Base-by-base conservation (phyloP, 768 basidiomycete species). In the Trametes gibbosa region DNA sequence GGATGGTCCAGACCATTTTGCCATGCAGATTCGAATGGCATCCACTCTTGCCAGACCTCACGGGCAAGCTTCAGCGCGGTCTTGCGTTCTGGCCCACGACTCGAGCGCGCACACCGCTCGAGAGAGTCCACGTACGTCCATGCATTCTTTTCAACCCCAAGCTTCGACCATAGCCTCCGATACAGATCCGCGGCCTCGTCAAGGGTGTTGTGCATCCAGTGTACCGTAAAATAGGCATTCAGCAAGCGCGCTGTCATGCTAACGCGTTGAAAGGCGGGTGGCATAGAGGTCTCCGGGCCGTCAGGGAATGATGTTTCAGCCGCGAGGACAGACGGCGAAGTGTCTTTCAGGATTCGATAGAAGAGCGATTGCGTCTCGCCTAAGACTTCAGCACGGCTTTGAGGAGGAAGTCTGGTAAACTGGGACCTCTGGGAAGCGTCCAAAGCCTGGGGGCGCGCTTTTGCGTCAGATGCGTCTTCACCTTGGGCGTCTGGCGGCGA, bases 151-250 rank as follows among this genome's bases (percentile, higher is more conserved):
- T 58, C 55, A 1, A 87, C 69, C 0, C 66, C 73, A 0, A 74
- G 62, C 10, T 79, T 69, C 19, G 74, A 69, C 59, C 81, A 90
- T 2, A 87, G 59, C 4, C 68, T 70, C 59, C 77, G 70, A 70
- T 88, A 93, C 8, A 69, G 69, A 8, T 77, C 75, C 27, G 74
- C 73, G 2, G 82, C 74, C 2, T 67, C 68, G 25, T 81, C 77
- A 41, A 95, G 73, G 0, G 73, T 67, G 4, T 78, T 72, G 63
- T 89, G 87, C 2, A 72, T 69, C 65, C 89, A 89, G 68, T 86
- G 81, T 0, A 95, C 88, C 13, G 89, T 84, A 50, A 97, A 75
- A 68, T 92, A 98, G 2, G 93, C 83, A 64, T 89, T 91, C 63
- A 95, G 65, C 6, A 97, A 79, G 1, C 81, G 77, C 0, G 90